Base-by-base conservation (phyloP, 176 grass and related monocot genomes). In the Alopecurus myosuroides region DNA sequence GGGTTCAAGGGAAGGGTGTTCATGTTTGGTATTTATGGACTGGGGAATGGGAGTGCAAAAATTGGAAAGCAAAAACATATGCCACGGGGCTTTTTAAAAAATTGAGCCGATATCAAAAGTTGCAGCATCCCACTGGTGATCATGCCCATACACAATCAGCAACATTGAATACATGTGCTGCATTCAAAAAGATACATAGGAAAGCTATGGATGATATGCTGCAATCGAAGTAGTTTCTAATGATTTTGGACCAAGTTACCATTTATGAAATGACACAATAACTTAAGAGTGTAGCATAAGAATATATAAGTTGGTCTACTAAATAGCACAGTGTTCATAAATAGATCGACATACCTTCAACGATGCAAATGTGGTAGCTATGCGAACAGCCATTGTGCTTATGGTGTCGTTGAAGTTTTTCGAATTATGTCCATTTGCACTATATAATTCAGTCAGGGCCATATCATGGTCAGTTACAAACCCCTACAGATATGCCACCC, bases 381-480 rank as follows among this genome's bases (percentile, higher is more conserved):
- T 88, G 63, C 93, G 97, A 89, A 78, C 81, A 80, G 93, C 97
- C 88, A 95, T 98, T 3, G 67, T 90, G 73, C 45, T 92, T 88
- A 98, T 76, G 85, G 80, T 89, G 31, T 94, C 88, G 4, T 95
- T 95, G 62, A 86, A 95, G 63, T 74, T 88, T 46, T 92, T 85
- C 10, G 93, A 88, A 83, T 90, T 90, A 79, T 89, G 45, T 4
- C 82, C 84, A 73, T 89, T 87, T 52, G 85, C 84, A 65, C 89
- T 81, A 77, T 86, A 98, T 80, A 98, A 84, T 35, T 98, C 97
- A 57, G 53, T 89, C 50, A 95, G 55, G 2, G 93, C 97, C 78
- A 58, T 94, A 50, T 98, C 97, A 90, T 98, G 97, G 50, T 98
- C 97, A 69, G 97, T 98, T 62, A 92, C 74, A 33, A 98, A 98